phyloP scores from a whole-genome alignment of 2,329 filamentous ascomycete species.

The Hypoxylon rubiginosum region DNA sequence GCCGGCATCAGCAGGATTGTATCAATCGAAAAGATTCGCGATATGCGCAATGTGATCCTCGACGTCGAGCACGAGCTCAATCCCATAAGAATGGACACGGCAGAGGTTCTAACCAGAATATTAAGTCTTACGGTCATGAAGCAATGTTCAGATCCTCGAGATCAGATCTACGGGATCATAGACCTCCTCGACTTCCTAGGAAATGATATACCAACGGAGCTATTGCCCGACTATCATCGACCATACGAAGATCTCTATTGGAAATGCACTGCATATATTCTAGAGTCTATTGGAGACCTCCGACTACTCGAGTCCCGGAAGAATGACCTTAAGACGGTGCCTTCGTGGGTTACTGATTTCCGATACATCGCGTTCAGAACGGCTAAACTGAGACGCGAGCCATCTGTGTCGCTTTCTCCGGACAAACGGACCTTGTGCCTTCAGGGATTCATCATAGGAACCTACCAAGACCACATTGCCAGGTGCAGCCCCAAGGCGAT shows the following conservation, averaged over 20 bases:
- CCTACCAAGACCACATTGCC: not conserved
- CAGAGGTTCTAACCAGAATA: constrained; percentile 5
- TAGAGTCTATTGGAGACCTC: constrained; percentile 24
- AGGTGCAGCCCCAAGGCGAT: not conserved
- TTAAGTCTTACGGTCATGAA: constrained; percentile 7
- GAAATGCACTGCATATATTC: constrained; percentile 34
- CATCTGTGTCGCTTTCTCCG: constrained; percentile 21
- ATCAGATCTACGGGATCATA: constrained; percentile 37
- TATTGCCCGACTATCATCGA: constrained; percentile 37
- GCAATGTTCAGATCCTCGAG: constrained; percentile 16
- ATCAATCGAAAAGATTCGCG: not conserved
- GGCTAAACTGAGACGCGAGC: not conserved
- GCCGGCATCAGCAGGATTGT: constrained; percentile 9
- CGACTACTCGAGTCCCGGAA: constrained; percentile 16
- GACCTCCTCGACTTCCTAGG: constrained; percentile 19
- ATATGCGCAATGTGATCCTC: not conserved
- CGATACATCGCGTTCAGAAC: constrained; percentile 13
- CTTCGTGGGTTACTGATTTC: constrained; percentile 46
- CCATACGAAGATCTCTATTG: constrained; percentile 38
- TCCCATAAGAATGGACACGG: constrained; percentile 6
- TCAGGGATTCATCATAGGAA: constrained; percentile 24
- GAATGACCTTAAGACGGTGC: constrained; percentile 21
- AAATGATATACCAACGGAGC: constrained; percentile 31
- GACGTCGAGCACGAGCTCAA: not conserved
- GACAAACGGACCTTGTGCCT: constrained; percentile 32